These are phyloP conservation scores for Elasticomyces elasticus DNA, from an alignment of 495 filamentous ascomycete genomes.

Conservation along the genomic window DNA sequence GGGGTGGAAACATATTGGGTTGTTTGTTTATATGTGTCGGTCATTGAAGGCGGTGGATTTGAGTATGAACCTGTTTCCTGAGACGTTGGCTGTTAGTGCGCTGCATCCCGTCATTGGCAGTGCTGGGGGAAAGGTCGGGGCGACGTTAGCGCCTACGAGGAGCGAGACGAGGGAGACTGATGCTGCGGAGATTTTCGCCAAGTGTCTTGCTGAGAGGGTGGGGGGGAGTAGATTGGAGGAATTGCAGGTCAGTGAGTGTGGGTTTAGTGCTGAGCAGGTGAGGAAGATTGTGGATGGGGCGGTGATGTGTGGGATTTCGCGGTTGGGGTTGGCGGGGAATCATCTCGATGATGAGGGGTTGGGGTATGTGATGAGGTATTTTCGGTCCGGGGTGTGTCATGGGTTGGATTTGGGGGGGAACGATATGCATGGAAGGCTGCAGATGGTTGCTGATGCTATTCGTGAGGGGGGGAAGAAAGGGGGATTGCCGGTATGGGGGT, in stretches of 20 bases:
- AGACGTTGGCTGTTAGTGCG: conserved; percentile 23
- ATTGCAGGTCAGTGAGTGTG: conserved; percentile 71
- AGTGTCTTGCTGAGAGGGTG: conserved; percentile 64
- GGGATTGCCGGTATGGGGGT: conserved; percentile 55
- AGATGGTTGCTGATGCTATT: conserved; percentile 53
- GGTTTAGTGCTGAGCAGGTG: conserved; percentile 58
- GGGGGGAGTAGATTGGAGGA: conserved; percentile 70
- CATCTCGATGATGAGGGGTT: conserved; percentile 60
- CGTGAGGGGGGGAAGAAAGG: conserved; percentile 46
- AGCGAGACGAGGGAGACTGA: conserved; percentile 29
- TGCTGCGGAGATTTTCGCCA: conserved; percentile 53
- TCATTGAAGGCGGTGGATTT: conserved; percentile 80
- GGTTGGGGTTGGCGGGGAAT: conserved; percentile 78
- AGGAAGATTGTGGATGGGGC: conserved; percentile 65
- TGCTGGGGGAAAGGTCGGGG: conserved; percentile 7
- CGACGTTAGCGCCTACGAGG: neutral
- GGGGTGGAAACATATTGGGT: conserved; percentile 83
- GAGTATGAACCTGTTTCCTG: conserved; percentile 75
- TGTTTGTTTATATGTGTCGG: conserved; percentile 82
- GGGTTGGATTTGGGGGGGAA: conserved; percentile 94
- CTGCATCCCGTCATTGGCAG: conserved; percentile 21
- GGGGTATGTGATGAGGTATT: conserved; percentile 62
- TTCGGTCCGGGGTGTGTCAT: conserved; percentile 66
- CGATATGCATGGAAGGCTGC: conserved; percentile 60
- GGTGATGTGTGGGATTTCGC: conserved; percentile 58